A percentile compares a stretch with the other conserved stretches of the same genome.
Conservation (phyloP, 176 grass and related monocot genomes). For the Eragrostis curvula region DNA sequence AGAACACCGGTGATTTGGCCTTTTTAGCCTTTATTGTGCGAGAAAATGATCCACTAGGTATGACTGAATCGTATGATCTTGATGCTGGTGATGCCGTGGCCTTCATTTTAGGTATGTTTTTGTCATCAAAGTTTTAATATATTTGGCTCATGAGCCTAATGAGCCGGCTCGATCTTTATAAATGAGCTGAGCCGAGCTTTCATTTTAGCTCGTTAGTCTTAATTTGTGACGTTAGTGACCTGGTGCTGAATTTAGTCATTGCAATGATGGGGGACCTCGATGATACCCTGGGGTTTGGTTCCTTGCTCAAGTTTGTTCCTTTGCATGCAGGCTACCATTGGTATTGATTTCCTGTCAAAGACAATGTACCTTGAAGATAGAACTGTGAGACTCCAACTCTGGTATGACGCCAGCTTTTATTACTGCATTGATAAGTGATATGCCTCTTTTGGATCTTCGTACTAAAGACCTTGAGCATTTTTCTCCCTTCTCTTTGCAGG, state of each 20-base stretch:
- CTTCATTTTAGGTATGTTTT: too few relatives aligned
- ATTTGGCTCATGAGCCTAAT: too few relatives aligned
- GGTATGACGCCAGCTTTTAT: constrained; percentile 48
- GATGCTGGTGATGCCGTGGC: neutral
- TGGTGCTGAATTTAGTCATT: neutral
- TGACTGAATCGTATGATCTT: neutral
- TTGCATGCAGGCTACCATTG: constrained; percentile 81
- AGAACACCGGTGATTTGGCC: neutral
- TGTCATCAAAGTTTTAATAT: too few relatives aligned
- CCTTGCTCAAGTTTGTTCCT: constrained; percentile 27
- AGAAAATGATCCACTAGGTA: neutral
- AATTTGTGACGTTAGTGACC: neutral
- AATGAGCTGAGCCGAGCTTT: too few relatives aligned
- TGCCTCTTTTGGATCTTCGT: neutral
- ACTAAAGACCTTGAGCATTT: neutral
- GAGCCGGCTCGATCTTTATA: too few relatives aligned
- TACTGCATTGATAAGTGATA: neutral
- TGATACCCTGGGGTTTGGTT: neutral
- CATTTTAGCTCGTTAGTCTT: too few relatives aligned
- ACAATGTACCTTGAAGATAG: constrained; percentile 98
- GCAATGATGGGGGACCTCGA: neutral
- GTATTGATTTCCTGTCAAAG: constrained; percentile 96
- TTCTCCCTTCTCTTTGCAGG: constrained; percentile 53
- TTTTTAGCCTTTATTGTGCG: neutral
- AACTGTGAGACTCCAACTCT: constrained; percentile 95